Base-by-base conservation (phyloP, 1,139 yeast species). In the Taiozyma sp. region DNA sequence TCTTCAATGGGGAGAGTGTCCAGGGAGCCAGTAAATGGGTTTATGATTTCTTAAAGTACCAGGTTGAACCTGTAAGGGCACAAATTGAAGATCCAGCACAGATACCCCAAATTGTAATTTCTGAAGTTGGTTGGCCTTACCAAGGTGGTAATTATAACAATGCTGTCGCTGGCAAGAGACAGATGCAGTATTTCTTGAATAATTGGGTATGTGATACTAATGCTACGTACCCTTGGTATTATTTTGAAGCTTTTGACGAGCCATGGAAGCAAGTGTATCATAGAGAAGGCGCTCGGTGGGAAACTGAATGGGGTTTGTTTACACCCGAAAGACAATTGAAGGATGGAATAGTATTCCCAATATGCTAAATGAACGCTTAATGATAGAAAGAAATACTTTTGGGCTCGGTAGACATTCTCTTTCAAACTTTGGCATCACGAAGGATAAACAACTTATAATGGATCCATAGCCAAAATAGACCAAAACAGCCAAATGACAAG, bases 401-500 rank as follows among this genome's bases (percentile, higher is more conserved):
- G 30, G 5, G 13, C 30, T 9, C 12, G 30, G n/a, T n/a, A 30
- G 19, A 8, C 9, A 32, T n/a, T 7, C 27, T 38, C 23, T 13
- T 10, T 34, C 16, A 49, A 7, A 45, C 39, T 22, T 43, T 39
- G 41, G 46, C 42, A 43, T 44, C 60, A 39, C 70, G 61, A 45
- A 71, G 53, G 4, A 63, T 66, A 61, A 65, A 76, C 58, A 80
- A 66, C 58, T 80, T 82, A 65, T 75, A 80, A 58, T 82, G 72
- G 43, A 79, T 73, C 93, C 96, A 93, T 32, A 90, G 57, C 84
- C 93, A 92, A 62, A 88, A 88, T 48, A 87, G 63, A 0, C 73
- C 69, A 63, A 92, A 93, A 52, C 92, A 88, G 0, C 79, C 86
- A 66, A 90, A 90, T 1, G 95, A 84, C 9, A 91, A 66, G 0